These are phyloP conservation scores for Boletus tylopilopsis DNA, from an alignment of 768 basidiomycete genomes.

Conservation along the genomic window DNA sequence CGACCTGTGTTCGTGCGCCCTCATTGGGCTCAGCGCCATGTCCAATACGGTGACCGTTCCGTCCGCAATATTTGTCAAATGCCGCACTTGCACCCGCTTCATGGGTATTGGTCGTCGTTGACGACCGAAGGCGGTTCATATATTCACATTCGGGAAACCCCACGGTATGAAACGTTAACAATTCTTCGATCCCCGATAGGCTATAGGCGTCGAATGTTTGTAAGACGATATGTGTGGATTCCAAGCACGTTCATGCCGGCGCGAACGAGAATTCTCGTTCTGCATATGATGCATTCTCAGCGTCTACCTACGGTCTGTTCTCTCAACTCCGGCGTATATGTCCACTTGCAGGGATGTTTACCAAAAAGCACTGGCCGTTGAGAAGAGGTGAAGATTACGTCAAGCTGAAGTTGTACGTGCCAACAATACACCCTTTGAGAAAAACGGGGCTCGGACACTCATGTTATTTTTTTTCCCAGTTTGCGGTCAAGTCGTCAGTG, in stretches of 20 bases:
- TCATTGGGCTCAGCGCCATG: neutral
- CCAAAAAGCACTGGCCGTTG: no score
- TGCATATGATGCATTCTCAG: neutral
- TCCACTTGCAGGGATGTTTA: neutral
- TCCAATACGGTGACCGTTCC: neutral
- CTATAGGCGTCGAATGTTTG: neutral
- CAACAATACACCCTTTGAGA: no score
- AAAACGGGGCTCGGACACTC: no score
- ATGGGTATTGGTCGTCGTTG: no score
- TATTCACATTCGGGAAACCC: neutral
- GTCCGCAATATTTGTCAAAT: neutral
- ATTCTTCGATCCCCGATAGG: neutral
- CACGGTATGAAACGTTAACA: neutral
- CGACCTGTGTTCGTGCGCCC: neutral
- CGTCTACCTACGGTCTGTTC: neutral
- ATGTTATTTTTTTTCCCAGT: no score
- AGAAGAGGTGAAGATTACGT: no score
- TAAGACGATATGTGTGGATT: neutral
- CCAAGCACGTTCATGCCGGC: neutral
- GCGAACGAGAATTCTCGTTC: neutral
- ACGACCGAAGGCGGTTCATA: constrained; percentile 4
- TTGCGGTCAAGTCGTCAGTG: no score
- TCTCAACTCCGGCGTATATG: neutral
- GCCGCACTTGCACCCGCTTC: neutral
- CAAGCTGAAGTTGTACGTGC: constrained; percentile 12